Base-by-base conservation (phyloP, 2,329 filamentous ascomycete species). In the Apiospora marii region DNA sequence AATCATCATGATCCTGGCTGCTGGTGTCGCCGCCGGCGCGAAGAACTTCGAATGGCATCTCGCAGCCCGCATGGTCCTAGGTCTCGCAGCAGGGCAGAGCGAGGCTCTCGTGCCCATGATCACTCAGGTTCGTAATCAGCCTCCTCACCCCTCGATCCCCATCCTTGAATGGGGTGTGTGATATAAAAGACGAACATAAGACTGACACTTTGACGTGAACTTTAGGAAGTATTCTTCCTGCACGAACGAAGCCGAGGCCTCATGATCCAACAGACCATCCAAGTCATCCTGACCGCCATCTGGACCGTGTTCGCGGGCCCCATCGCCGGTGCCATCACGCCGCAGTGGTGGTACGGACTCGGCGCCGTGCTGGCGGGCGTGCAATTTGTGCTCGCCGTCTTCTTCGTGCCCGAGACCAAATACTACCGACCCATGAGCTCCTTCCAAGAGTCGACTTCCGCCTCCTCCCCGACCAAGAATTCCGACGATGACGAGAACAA, bases 91-190 rank as follows among this genome's bases (percentile, higher is more conserved):
- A 7, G 84, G 83, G 10, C 83, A 85, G 74, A 83, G 81, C 69
- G 83, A 85, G 72, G 83, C 83, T 4, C 76, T 85, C 4, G 81
- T 83, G 2, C 83, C 83, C 0, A 80, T 85, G 80, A 84, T 85
- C 44, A 77, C 74, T 3, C 69, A 75, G 69, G 72, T 74, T 73
- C 76, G 30, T 46, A 16, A n/a, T 1, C 22, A 16, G 12, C 6
- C 30, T 1, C 53, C 8, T 3, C 16, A 2, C 2, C 7, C 27
- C 16, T 8, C 14, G 22, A 2, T 10, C 8, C 24, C 24, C 10
- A 19, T 10, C 37, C 37, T 10, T 10, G 27, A 8, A 34, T 41
- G 14, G 1, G 10, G 58, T 10, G 6, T 7, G 12, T 30, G 4
- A 37, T 22, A 53, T 7, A 1, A 24, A 7, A 3, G 27, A 67